Evolutionary conservation across 768 basidiomycete genomes (phyloP).

Genomic region (Trametes maxima): DNA sequence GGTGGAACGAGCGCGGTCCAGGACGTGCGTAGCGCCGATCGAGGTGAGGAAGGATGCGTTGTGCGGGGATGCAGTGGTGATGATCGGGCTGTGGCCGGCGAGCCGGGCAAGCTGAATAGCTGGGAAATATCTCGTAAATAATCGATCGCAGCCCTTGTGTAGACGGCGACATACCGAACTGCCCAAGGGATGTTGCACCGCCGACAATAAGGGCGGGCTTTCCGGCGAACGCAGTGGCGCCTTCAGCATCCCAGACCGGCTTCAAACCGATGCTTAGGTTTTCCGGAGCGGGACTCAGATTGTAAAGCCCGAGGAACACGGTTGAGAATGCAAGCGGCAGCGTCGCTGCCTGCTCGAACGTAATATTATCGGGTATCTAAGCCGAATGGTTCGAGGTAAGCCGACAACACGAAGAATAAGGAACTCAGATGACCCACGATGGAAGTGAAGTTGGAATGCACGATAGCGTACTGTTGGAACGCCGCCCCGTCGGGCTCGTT

Average conservation of each 20-base stretch:
- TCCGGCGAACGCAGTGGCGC: not conserved
- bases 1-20: slow-evolving; percentile 27
- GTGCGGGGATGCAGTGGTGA: slow-evolving; percentile 22
- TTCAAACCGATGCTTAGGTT: slow-evolving; percentile 14
- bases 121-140: not conserved
- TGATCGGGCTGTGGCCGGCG: slow-evolving; percentile 21
- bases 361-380: slow-evolving; percentile 32
- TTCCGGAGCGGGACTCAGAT: not conserved
- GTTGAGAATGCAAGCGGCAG: slow-evolving; percentile 32
- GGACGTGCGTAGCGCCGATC: slow-evolving; percentile 28
- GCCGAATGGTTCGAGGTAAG: not conserved
- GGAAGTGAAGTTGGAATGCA: slow-evolving; percentile 27
- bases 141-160: not conserved
- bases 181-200: slow-evolving; percentile 2
- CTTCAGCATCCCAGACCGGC: slow-evolving; percentile 17
- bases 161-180: slow-evolving; percentile 4
- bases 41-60: slow-evolving; percentile 13
- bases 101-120: slow-evolving; percentile 24
- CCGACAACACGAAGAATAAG: too few species aligned
- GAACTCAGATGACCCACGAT: slow-evolving; percentile 9
- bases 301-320: not conserved
- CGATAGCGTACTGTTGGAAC: slow-evolving; percentile 32
- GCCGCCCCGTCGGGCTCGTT: slow-evolving; percentile 11
- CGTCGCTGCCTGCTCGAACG: slow-evolving; percentile 34
- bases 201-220: slow-evolving; percentile 14